Conservation (phyloP, 2,329 filamentous ascomycete species). For the Penicillium sp. region DNA sequence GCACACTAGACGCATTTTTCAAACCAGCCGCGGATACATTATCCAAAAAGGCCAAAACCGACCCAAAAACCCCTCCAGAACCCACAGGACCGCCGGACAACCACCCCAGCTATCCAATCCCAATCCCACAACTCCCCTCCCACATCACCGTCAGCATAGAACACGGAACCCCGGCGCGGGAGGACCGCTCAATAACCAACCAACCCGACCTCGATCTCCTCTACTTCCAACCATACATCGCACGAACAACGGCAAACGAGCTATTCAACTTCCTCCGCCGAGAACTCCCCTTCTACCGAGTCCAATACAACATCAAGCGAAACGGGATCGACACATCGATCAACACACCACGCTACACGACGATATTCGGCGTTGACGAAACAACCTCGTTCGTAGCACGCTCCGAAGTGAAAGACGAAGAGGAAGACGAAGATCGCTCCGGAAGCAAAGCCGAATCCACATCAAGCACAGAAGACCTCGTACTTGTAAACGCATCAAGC, state of each 20-base stretch:
- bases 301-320: constrained; percentile 70
- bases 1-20: constrained; percentile 71
- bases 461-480: neutral
- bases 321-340: constrained; percentile 63
- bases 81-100: constrained; percentile 27
- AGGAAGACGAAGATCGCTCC: neutral
- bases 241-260: constrained; percentile 53
- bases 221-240: constrained; percentile 73
- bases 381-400: constrained; percentile 58
- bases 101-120: constrained; percentile 55
- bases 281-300: constrained; percentile 73
- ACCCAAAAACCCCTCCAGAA: constrained; percentile 4
- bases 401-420: constrained; percentile 11
- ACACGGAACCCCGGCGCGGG: constrained; percentile 48
- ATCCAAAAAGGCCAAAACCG: constrained; percentile 39
- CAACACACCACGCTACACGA: constrained; percentile 60
- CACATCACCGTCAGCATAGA: constrained; percentile 31
- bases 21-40: constrained; percentile 44
- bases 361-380: constrained; percentile 61
- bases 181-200: constrained; percentile 59
- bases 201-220: constrained; percentile 70
- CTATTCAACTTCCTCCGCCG: constrained; percentile 69
- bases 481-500: constrained; percentile 45
- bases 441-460: neutral
- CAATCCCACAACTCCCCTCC: constrained; percentile 50